A percentile compares a stretch with the other conserved stretches of the same genome.
These are phyloP conservation scores for Dipodascopsis uninucleata DNA, from an alignment of 805 yeast genomes.

Conservation along the genomic window DNA sequence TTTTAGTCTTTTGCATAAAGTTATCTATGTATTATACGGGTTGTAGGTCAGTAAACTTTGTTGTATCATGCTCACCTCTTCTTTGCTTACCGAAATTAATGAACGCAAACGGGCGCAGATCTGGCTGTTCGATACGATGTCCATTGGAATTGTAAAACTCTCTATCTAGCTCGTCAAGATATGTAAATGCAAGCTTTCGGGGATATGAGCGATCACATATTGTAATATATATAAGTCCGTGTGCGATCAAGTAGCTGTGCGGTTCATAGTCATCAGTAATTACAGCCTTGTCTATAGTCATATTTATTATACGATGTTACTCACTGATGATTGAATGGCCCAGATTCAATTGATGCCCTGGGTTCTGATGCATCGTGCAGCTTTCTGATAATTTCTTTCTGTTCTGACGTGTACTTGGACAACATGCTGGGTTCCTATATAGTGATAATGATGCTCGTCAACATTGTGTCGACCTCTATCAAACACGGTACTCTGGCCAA, in stretches of 20 bases:
- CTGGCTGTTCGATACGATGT: slow-evolving; percentile 55
- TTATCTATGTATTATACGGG: slow-evolving; percentile 28
- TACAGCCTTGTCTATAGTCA: background rate
- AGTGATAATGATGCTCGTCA: background rate
- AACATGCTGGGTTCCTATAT: slow-evolving; percentile 51
- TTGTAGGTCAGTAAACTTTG: background rate
- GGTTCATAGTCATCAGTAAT: background rate
- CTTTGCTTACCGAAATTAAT: slow-evolving; percentile 58
- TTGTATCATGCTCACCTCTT: background rate
- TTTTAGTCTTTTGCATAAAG: slow-evolving; percentile 74
- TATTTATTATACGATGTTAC: slow-evolving; percentile 23
- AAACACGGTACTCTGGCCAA: no score
- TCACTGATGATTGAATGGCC: slow-evolving; percentile 60
- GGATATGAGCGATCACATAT: slow-evolving; percentile 80
- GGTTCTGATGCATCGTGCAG: slow-evolving; percentile 76
- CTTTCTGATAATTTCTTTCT: slow-evolving; percentile 70
- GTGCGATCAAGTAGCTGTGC: slow-evolving; percentile 54
- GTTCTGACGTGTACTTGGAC: slow-evolving; percentile 75
- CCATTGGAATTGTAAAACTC: slow-evolving; percentile 83
- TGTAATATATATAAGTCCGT: slow-evolving; percentile 70
- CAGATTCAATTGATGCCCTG: slow-evolving; percentile 80
- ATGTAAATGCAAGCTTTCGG: slow-evolving; percentile 82
- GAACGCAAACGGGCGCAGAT: slow-evolving; percentile 86
- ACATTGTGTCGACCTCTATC: no score
- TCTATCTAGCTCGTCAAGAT: slow-evolving; percentile 70